Evolutionary conservation across 2,329 filamentous ascomycete genomes (phyloP), one percentile per base, ranked within the genome.

Genomic region (Aspergillus pseudoglaucus): DNA sequence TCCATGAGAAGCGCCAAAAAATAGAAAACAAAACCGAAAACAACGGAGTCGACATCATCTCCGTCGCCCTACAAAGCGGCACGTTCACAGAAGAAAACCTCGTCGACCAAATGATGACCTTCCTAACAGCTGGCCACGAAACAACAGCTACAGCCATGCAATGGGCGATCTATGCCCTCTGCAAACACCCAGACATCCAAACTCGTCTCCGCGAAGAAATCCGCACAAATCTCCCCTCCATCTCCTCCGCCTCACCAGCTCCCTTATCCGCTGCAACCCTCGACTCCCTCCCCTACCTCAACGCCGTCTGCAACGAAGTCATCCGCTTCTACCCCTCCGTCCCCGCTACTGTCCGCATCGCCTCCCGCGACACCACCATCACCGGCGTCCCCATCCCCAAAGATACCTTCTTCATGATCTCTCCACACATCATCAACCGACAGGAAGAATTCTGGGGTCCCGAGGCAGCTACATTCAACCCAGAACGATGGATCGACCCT

Each of bases 91-190:
- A 93, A 53, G 85, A 89, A 43, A 82, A 88, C 51, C 79, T 95
- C n/a, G 80, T 89, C 32, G 86, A 93, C 64, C 89, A 95, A 68
- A 79, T 93, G 63, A 93, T 94, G 87, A 94, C 88, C 0, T 93
- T 94, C 72, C 79, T 94, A 4, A 85, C 85, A 1, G 89, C 89
- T 0, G 85, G 84, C 18, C 88, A 91, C 65, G 87, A 91, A 69
- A 91, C 88, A 1, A 90, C 87, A 0, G 82, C 88, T 1, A 79
- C 83, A 1, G 78, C 87, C 15, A 75, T 93, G 62, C 85, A 83
- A n/a, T 91, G 87, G 85, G 79, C 84, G 3, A 68, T 83, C 6
- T 87, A 89, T 61, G 71, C 84, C 39, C 77, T 93, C n/a, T 80
- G 80, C 56, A 75, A 76, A 17, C 68, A 88, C 57, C 83, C 81